phyloP scores from a whole-genome alignment of 2,329 filamentous ascomycete species.

The Lachnellula hyalina region DNA sequence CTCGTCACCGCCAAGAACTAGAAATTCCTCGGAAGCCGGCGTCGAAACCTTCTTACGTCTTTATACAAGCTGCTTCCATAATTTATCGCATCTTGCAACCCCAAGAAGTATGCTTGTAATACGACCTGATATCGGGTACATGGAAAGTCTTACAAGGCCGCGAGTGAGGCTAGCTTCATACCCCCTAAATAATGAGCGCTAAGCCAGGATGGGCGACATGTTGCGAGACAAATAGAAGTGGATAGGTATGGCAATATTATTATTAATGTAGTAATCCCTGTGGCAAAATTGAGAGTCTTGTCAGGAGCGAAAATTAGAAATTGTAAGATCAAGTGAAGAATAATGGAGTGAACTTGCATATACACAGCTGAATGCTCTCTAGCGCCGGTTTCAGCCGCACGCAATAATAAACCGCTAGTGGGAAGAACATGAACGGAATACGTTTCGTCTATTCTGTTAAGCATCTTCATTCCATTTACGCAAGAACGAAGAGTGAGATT shows the following conservation, averaged over 20 bases:
- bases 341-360: no score
- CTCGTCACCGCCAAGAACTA: slow-evolving; percentile 7
- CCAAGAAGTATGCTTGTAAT: slow-evolving; percentile 7
- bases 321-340: no score
- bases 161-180: slow-evolving; percentile 4
- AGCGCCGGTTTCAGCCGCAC: no score
- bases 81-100: slow-evolving; percentile 11
- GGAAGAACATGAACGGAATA: no score
- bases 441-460: no score
- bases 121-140: slow-evolving; percentile 5
- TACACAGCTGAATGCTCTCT: no score
- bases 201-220: slow-evolving; percentile 7
- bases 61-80: not conserved
- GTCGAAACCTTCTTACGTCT: not conserved
- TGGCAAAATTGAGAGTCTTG: no score
- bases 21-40: slow-evolving; percentile 6
- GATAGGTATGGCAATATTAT: slow-evolving; percentile 3
- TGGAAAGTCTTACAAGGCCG: slow-evolving; percentile 4
- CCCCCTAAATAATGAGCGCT: slow-evolving; percentile 2
- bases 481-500: no score
- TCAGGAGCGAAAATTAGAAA: no score
- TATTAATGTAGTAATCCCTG: slow-evolving; percentile 4
- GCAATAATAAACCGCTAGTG: no score
- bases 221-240: slow-evolving; percentile 6
- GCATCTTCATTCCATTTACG: no score